Evolutionary conservation across 305 asterid genomes (phyloP).

Genomic region (Stenogyne calaminthoides): DNA sequence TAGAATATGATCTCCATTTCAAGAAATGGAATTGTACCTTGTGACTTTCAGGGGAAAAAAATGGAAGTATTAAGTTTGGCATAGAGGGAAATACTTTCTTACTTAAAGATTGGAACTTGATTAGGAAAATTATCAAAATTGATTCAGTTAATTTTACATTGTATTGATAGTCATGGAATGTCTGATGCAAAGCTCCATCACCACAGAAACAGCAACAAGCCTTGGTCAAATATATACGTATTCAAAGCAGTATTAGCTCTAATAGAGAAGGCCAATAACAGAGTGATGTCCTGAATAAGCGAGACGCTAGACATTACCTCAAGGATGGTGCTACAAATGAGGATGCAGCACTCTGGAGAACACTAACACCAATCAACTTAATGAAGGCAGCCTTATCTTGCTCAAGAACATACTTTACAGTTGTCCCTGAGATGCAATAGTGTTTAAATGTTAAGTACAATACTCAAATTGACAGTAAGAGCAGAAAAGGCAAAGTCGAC

Average conservation of each 20-base stretch:
- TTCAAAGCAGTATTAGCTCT: constrained; percentile 19
- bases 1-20: not conserved
- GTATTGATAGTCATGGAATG: not conserved
- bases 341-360: constrained; percentile 98
- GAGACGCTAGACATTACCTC: constrained; percentile 55
- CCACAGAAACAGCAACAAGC: constrained; percentile 24
- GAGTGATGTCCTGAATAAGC: not conserved
- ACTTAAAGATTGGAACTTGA: not conserved
- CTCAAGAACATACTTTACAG: constrained; percentile 92
- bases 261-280: constrained; percentile 9
- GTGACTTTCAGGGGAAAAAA: not conserved
- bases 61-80: not conserved
- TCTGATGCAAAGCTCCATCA: constrained; percentile 9
- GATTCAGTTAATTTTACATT: not conserved
- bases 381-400: constrained; percentile 92
- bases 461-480: constrained; percentile 7
- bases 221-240: not conserved
- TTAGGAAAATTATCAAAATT: not conserved
- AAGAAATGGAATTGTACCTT: not conserved
- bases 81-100: not conserved
- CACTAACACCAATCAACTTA: constrained; percentile 87
- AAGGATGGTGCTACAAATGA: constrained; percentile 96
- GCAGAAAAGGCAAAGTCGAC: constrained; percentile 27
- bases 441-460: constrained; percentile 25
- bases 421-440: constrained; percentile 71